phyloP scores from a whole-genome alignment of 805 yeast genomes.

The Yueomyces sinensis region DNA sequence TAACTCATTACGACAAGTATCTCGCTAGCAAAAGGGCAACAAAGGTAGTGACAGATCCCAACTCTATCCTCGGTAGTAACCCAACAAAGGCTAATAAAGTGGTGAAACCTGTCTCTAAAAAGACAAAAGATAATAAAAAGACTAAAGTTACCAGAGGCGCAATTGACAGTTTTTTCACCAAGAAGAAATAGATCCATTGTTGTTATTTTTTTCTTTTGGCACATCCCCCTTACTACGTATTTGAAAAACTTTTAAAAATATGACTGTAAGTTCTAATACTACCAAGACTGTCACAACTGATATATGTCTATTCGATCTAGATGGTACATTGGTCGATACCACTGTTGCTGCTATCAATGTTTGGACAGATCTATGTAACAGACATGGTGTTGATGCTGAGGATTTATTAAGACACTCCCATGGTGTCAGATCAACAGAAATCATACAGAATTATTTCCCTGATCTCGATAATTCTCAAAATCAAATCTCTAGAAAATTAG shows the following conservation, averaged over 20 bases:
- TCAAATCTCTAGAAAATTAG: slow-evolving; percentile 37
- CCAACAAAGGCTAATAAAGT: background rate
- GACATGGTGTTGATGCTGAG: slow-evolving; percentile 48
- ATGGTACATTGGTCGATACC: slow-evolving; percentile 69
- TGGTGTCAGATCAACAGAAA: slow-evolving; percentile 65
- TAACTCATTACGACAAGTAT: background rate
- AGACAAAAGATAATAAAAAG: background rate
- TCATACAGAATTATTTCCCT: slow-evolving; percentile 54
- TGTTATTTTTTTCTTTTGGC: too few relatives aligned
- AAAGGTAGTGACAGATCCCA: background rate
- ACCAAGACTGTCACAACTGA: background rate
- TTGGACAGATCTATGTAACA: slow-evolving; percentile 48
- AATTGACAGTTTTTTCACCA: background rate
- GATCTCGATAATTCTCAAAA: slow-evolving; percentile 46
- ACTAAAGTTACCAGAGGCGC: background rate
- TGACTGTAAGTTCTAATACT: too few relatives aligned
- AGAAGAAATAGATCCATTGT: too few relatives aligned
- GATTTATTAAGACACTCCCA: slow-evolving; percentile 56
- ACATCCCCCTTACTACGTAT: too few relatives aligned
- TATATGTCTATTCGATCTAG: slow-evolving; percentile 51
- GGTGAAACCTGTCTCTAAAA: background rate
- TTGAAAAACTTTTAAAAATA: too few relatives aligned
- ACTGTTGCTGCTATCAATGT: slow-evolving; percentile 63
- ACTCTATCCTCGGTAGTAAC: too few relatives aligned
- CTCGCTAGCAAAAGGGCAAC: background rate